phyloP scores from a whole-genome alignment of 2,329 filamentous ascomycete species.

The Trichophaea hybrida region DNA sequence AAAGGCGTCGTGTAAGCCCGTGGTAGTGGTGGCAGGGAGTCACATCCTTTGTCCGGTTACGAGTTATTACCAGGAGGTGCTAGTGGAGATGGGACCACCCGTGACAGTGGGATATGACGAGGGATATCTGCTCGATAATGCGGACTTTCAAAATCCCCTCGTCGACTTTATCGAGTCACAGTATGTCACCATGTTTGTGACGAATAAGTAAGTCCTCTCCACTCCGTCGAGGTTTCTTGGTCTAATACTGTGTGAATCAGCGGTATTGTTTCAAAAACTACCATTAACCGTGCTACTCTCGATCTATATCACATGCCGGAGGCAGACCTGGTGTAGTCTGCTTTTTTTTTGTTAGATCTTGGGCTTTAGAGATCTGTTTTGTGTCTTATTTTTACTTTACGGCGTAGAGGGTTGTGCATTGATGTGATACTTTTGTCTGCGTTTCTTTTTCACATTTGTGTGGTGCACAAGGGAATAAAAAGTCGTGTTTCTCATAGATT shows the following conservation, averaged over 20 bases:
- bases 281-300: slow-evolving; percentile 18
- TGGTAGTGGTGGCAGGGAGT: slow-evolving; percentile 77
- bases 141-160: slow-evolving; percentile 63
- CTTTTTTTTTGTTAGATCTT: background rate
- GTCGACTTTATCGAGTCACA: slow-evolving; percentile 72
- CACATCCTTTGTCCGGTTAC: slow-evolving; percentile 90
- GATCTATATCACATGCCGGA: slow-evolving; percentile 22
- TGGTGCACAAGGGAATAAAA: too few species aligned
- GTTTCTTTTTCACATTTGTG: too few species aligned
- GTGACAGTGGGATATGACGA: slow-evolving; percentile 62
- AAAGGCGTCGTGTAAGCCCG: slow-evolving; percentile 63
- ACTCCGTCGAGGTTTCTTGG: background rate
- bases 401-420: too few species aligned
- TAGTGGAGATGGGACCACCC: slow-evolving; percentile 78
- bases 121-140: slow-evolving; percentile 59
- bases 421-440: too few species aligned
- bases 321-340: slow-evolving; percentile 15
- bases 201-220: slow-evolving; percentile 51
- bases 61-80: slow-evolving; percentile 62
- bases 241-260: slow-evolving; percentile 7
- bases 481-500: too few species aligned
- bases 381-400: too few species aligned
- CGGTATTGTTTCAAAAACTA: slow-evolving; percentile 16
- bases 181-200: slow-evolving; percentile 67
- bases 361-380: too few species aligned